Percentiles rank a stretch among this genome's conserved stretches.
phyloP scores from a whole-genome alignment of 371 early-diverging fungal species.

The Batrachochytrium dendrobatidis region DNA sequence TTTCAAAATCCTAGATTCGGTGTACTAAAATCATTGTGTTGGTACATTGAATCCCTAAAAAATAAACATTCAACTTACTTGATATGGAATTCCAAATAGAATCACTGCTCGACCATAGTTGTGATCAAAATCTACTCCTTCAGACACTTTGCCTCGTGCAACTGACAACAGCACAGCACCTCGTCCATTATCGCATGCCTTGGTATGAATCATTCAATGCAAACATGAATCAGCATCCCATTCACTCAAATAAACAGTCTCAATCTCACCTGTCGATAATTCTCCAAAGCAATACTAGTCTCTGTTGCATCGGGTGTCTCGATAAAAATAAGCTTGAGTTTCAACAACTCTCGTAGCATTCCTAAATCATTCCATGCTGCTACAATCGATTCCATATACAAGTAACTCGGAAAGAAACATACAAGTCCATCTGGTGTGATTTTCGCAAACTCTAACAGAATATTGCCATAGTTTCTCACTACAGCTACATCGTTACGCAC shows the following conservation, averaged over 20 bases:
- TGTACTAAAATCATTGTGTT: conserved; percentile 32
- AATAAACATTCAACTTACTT: conserved; percentile 31
- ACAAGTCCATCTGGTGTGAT: conserved; percentile 98
- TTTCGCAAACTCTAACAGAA: conserved; percentile 91
- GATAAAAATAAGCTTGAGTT: conserved; percentile 96
- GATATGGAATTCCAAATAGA: conserved; percentile 99
- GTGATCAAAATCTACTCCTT: conserved; percentile 99
- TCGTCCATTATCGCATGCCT: conserved; percentile 97
- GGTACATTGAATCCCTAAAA: neutral
- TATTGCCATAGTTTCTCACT: conserved; percentile 98
- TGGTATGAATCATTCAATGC: neutral
- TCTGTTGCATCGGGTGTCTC: conserved; percentile 99
- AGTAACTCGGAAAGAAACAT: conserved; percentile 98
- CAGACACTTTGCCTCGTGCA: conserved; percentile 99
- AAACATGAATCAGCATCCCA: neutral
- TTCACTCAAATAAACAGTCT: neutral
- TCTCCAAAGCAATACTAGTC: conserved; percentile 91
- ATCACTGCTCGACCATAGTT: conserved; percentile 96
- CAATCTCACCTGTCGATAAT: conserved; percentile 69
- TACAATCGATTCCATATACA: conserved; percentile 99
- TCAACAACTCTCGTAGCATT: conserved; percentile 88
- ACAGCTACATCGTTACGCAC: conserved; percentile 98
- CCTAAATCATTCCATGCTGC: conserved; percentile 98
- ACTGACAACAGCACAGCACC: conserved; percentile 91
- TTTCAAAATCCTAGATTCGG: conserved; percentile 92